Base-by-base conservation (phyloP, 2,329 filamentous ascomycete genomes). In the Apiospora sp. region DNA sequence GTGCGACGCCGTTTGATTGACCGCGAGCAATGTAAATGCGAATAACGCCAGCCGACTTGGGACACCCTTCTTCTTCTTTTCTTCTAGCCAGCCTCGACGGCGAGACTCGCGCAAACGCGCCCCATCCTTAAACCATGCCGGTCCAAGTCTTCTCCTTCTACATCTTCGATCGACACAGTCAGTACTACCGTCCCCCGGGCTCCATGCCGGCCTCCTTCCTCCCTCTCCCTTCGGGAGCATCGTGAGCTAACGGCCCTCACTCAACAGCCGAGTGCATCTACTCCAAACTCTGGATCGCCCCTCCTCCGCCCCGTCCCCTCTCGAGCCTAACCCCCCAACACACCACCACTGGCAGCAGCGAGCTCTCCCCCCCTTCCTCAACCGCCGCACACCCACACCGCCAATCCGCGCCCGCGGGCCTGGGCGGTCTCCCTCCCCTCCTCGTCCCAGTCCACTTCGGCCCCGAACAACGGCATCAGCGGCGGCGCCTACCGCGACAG, bases 141-240 rank as follows among this genome's bases (percentile, higher is more conserved):
- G 77, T 81, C 77, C 80, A 81, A 74, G 93, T 98, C 83, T 98
- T 97, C 86, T 95, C 95, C 73, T 98, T 99, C 85, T 98, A 98
- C 88, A 98, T 99, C 81, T 99, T 99, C 83, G 96, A 99, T 86
- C 93, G 96, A 76, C 96, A 99, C 85, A 98, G 96, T 98, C 88
- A 81, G 90, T 80, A 71, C 68, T 70, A 69, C 61, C 10, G 49
- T 30, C 67, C 67, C 34, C 64, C 71, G 41, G 71, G 30, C 13
- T 49, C 37, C 8, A 10, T 37, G 37, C n/a, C n/a, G n/a, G n/a
- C 37, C 3, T 41, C 44, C 71, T 43, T 64, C 30, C 41, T 13
- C 70, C 22, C 67, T 58, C 43, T 43, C 49, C 69, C n/a, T 64
- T 67, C 48, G 34, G 58, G 30, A 41, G 5, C 37, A 44, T 68